phyloP scores from a whole-genome alignment of 1,284 basidiomycete species.

The Thecaphora thlaspeos region DNA sequence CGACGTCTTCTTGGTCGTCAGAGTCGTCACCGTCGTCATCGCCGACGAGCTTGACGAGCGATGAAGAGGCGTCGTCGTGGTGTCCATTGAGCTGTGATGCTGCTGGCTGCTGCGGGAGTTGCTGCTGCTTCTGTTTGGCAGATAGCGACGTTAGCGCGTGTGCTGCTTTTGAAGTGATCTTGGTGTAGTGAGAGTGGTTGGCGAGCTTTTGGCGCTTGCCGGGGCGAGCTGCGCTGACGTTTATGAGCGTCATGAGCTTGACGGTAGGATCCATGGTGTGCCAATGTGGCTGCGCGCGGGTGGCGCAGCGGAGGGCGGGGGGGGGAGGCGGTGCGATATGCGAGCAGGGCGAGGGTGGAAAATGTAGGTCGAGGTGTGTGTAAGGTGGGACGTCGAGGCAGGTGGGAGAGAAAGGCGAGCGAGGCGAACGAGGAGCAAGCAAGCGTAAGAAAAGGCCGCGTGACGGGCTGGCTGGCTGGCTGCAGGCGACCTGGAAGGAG shows the following conservation, averaged over 20 bases:
- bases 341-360: no score
- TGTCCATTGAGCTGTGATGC: not conserved
- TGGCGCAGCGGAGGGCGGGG: no score
- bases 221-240: conserved; percentile 74
- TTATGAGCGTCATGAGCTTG: conserved; percentile 82
- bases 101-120: not conserved
- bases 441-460: no score
- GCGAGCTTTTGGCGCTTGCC: conserved; percentile 59
- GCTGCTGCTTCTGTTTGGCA: not conserved
- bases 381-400: not conserved
- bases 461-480: no score
- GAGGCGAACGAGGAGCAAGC: no score
- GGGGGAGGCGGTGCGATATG: not conserved
- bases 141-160: not conserved
- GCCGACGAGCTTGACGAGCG: no score
- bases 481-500: no score
- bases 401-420: no score
- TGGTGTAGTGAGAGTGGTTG: conserved; percentile 28
- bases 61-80: no score
- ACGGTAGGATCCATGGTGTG: conserved; percentile 37
- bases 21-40: no score
- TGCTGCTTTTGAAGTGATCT: conserved; percentile 13
- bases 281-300: no score
- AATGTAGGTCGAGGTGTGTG: not conserved
- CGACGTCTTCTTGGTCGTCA: not conserved